phyloP scores from a whole-genome alignment of 805 yeast species.

The Starmerella asiatica region DNA sequence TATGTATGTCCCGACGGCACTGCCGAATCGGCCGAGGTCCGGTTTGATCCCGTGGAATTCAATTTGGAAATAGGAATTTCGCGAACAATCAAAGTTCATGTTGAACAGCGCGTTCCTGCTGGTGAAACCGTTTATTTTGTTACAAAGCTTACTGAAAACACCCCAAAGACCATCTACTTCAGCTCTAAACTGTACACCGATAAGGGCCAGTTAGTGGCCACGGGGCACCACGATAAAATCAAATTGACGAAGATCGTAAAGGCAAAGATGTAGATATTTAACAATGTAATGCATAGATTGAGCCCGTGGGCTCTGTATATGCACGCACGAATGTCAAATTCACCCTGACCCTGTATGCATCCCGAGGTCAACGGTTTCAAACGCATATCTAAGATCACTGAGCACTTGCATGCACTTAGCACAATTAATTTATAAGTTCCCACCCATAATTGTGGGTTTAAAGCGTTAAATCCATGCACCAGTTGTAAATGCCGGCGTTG shows the following conservation, averaged over 20 bases:
- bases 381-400: no score
- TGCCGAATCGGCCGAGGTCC: constrained; percentile 1
- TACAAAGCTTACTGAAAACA: constrained; percentile 12
- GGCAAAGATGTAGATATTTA: constrained; percentile 15
- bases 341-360: no score
- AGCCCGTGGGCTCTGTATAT: no score
- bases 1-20: constrained; percentile 9
- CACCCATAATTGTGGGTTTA: no score
- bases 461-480: no score
- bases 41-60: not conserved
- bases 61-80: constrained; percentile 13
- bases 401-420: no score
- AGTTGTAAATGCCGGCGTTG: no score
- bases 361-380: no score
- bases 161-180: constrained; percentile 7
- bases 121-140: constrained; percentile 10
- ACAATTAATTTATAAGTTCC: no score
- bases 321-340: no score
- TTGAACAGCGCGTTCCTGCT: constrained; percentile 8
- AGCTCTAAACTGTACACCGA: constrained; percentile 4
- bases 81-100: constrained; percentile 14
- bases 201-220: constrained; percentile 10
- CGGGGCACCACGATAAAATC: constrained; percentile 17
- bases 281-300: no score
- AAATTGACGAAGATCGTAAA: constrained; percentile 13